Base-by-base conservation (phyloP, 495 filamentous ascomycete species). In the Penicillium roqueforti region DNA sequence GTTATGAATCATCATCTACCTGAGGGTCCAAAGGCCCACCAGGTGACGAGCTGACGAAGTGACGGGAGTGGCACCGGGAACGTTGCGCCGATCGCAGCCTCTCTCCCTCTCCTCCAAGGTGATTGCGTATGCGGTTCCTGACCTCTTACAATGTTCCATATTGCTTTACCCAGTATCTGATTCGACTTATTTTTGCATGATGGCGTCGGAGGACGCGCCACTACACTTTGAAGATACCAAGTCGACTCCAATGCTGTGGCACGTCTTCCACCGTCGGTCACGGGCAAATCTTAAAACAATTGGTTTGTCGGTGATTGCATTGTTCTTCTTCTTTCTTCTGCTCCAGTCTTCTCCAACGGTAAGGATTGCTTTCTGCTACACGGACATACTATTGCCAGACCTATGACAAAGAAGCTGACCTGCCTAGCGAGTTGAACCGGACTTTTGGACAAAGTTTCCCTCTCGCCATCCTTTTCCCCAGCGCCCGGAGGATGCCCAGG, bases 361-460 rank as follows among this genome's bases (percentile, higher is more conserved):
- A 36, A 51, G 64, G 34, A 47, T 50, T 51, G 23, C 45, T 32
- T 46, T 22, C 49, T 29, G 10, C 25, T 36, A 19, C 23, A 13
- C 36, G n/a, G 28, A 40, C 19, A 53, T 49, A 14, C 32, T 55
- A 56, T 54, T 46, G 47, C 25, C n/a, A 23, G 6, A 26, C 6
- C 20, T 25, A 10, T 34, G 32, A 43, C 1, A 47, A 37, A 29
- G 29, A 45, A 36, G 32, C 59, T 67, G 32, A 67, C 16, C 25
- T 7, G 14, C 31, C 9, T 20, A 68, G 61, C 50, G 55, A 56
- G 32, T 59, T n/a, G 57, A 70, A 49, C 62, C 65, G 14, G 59
- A 72, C 44, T 71, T 67, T 57, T 74, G 68, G 68, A 52, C 65
- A 14, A 63, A 68, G 37, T 74, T 71, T 41, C 73, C 73, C 20